These are phyloP conservation scores for Pichia exigua DNA, from an alignment of 805 yeast genomes.

Conservation along the genomic window DNA sequence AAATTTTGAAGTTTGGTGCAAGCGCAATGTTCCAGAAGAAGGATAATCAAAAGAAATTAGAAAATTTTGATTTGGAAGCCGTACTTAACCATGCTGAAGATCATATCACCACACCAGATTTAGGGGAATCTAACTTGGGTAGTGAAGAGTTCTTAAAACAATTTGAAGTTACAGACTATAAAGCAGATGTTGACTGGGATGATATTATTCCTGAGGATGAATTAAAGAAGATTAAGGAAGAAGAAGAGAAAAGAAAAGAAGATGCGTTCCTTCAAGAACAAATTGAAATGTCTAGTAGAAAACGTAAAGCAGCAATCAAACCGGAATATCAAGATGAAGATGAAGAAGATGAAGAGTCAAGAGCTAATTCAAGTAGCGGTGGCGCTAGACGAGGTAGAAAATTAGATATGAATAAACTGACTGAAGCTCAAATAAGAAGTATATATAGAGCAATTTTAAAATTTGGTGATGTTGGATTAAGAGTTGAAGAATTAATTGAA, in stretches of 20 bases:
- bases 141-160: slow-evolving; percentile 96
- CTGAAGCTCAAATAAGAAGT: slow-evolving; percentile 81
- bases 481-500: slow-evolving; percentile 79
- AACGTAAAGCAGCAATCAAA: slow-evolving; percentile 61
- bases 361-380: slow-evolving; percentile 17
- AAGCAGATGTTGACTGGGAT: slow-evolving; percentile 98
- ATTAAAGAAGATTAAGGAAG: slow-evolving; percentile 78
- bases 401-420: slow-evolving; percentile 44
- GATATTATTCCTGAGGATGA: slow-evolving; percentile 97
- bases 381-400: slow-evolving; percentile 23
- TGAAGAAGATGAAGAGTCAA: slow-evolving; percentile 25
- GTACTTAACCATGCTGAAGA: slow-evolving; percentile 96
- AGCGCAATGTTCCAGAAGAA: slow-evolving; percentile 94
- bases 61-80: slow-evolving; percentile 90
- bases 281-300: slow-evolving; percentile 75
- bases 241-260: slow-evolving; percentile 78
- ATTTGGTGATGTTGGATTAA: slow-evolving; percentile 67
- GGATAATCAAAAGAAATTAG: slow-evolving; percentile 92
- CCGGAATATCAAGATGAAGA: slow-evolving; percentile 35
- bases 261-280: slow-evolving; percentile 85
- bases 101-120: slow-evolving; percentile 90
- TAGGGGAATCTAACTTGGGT: slow-evolving; percentile 96
- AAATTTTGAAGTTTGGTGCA: slow-evolving; percentile 95
- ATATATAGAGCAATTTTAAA: slow-evolving; percentile 76
- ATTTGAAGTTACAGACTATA: slow-evolving; percentile 96